Conservation (phyloP, 2,329 filamentous ascomycete genomes). For the Aspergillus sp. region DNA sequence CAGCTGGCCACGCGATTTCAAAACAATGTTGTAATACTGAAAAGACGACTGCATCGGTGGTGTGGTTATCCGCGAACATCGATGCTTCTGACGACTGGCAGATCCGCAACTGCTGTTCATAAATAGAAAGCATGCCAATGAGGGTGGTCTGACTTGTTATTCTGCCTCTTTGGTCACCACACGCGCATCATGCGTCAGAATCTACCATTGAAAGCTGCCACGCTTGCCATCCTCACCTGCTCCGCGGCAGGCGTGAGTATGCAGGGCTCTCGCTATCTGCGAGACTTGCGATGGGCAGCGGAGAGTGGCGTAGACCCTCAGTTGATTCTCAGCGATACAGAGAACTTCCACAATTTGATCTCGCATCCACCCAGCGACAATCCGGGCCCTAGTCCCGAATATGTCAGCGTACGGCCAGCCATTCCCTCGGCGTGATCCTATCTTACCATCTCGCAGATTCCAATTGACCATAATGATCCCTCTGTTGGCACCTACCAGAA, state of each 20-base stretch:
- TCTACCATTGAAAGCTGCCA: background rate
- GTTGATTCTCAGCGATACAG: constrained; percentile 4
- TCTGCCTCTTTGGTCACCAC: background rate
- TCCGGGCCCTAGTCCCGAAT: constrained; percentile 10
- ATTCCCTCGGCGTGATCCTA: background rate
- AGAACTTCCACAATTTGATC: background rate
- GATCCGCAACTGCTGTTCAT: too few species aligned
- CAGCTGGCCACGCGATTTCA: too few species aligned
- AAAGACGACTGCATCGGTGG: too few species aligned
- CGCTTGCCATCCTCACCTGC: background rate
- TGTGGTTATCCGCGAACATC: too few species aligned
- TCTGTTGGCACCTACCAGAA: constrained; percentile 53
- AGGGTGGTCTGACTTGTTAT: background rate
- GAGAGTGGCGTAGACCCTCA: constrained; percentile 20
- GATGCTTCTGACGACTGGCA: too few species aligned
- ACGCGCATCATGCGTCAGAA: background rate
- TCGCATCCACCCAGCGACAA: background rate
- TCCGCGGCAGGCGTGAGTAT: background rate
- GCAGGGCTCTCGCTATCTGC: constrained; percentile 1
- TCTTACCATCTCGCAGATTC: constrained; percentile 19
- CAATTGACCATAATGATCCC: constrained; percentile 30
- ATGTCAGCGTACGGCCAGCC: constrained; percentile 13
- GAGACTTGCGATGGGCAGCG: constrained; percentile 19
- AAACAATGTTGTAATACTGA: too few species aligned
- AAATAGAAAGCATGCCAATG: too few species aligned